A percentile compares a stretch with the other conserved stretches of the same genome.
Conservation (phyloP, 768 basidiomycete species). For the Phylloporus sp. region DNA sequence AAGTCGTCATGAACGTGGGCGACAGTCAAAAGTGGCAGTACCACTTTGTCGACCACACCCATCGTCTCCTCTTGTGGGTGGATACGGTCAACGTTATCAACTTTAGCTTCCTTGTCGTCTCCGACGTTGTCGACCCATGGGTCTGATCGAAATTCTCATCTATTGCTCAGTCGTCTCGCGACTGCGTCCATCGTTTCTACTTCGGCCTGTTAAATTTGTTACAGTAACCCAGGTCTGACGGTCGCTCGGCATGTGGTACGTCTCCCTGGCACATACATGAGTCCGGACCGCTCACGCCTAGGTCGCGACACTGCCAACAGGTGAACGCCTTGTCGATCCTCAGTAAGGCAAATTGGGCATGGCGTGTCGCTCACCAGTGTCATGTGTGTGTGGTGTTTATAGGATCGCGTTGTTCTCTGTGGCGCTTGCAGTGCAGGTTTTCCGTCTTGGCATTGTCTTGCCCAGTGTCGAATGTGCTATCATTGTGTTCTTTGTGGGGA, state of each 20-base stretch:
- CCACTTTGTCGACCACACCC: slow-evolving; percentile 16
- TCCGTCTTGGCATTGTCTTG: neutral
- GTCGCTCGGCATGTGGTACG: slow-evolving; percentile 5
- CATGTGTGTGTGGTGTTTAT: neutral
- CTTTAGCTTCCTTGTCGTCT: slow-evolving; percentile 13
- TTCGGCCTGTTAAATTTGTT: slow-evolving; percentile 8
- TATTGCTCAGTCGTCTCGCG: slow-evolving; percentile 12
- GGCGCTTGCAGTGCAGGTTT: slow-evolving; percentile 8
- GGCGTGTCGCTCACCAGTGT: no score
- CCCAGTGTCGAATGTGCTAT: slow-evolving; percentile 8
- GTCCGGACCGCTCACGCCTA: no score
- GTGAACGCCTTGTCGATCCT: slow-evolving; percentile 1
- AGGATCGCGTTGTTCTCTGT: slow-evolving; percentile 8
- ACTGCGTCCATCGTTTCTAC: slow-evolving; percentile 12
- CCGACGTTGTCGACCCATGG: neutral
- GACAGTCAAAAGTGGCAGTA: slow-evolving; percentile 1
- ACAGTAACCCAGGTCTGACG: slow-evolving; percentile 5
- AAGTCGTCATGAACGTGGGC: slow-evolving; percentile 12
- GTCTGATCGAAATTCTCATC: slow-evolving; percentile 4
- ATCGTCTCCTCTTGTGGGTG: slow-evolving; percentile 18
- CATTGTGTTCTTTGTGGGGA: neutral
- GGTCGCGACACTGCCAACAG: neutral
- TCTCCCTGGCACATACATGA: neutral
- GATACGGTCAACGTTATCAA: slow-evolving; percentile 1
- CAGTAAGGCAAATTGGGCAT: slow-evolving; percentile 1